Base-by-base conservation (phyloP, 495 filamentous ascomycete species). In the Evernia prunastri region DNA sequence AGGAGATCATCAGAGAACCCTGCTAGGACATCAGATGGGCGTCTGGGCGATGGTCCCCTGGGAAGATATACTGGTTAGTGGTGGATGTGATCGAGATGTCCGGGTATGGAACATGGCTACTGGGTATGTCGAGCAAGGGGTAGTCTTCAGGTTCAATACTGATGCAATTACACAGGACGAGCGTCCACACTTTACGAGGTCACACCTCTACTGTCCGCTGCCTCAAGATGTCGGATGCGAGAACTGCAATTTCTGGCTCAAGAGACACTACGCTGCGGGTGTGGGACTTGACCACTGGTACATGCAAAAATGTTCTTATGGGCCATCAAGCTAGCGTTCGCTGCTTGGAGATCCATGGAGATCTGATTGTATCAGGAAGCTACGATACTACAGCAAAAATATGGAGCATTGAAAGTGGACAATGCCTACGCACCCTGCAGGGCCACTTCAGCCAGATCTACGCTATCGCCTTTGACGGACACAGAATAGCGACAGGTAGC, bases 1-100 rank as follows among this genome's bases (percentile, higher is more conserved):
- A 65, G 94, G 94, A 33, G 84, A 89, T 63, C 85, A 89, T 63
- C 87, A 91, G 72, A 91, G 89, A 74, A 97, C 91, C 4, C 81
- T 98, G 18, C 86, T 91, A 70, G 94, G 94, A 35, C 94, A 98
- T 75, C 89, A 96, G 43, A 98, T 98, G 94, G 94, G 94, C 40
- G 94, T 98, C 45, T 98, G 94, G 94, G 94, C 94, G 25, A 97
- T 98, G 93, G 92, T 98, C 60, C 95, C 94, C 18, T 96, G 92
- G 90, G 95, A 89, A 64, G 92, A 98, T 73, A 89, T 89, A 61
- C 80, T 98, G 63, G 95, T 98, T 58, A 96, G 91, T 71, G 94
- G 94, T 67, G 94, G 94, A 39, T 98, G 94, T 74, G 94, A 98
- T 75, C 84, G 94, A 59, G 95, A 98, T 74, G 94, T 98, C 35